Percentiles rank a stretch among this genome's conserved stretches.
Conservation (phyloP, 495 filamentous ascomycete genomes). For the Margaritispora aquatica region DNA sequence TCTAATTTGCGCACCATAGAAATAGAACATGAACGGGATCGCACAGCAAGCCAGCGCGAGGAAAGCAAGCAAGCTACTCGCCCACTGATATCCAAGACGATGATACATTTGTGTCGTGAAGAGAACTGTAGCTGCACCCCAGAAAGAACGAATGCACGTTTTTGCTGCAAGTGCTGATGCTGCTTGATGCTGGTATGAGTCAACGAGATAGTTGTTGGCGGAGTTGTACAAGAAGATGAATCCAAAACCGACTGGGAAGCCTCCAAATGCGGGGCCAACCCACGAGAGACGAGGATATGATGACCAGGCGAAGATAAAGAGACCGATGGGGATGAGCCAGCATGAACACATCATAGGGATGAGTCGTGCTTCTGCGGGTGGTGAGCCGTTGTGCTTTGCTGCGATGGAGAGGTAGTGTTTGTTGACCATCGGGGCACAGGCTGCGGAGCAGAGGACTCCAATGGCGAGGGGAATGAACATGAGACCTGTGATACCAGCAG, state of each 20-base stretch:
- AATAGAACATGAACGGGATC: conserved; percentile 75
- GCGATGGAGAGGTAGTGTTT: conserved; percentile 63
- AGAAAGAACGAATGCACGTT: conserved; percentile 72
- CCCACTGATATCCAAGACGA: conserved; percentile 69
- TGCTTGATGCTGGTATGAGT: conserved; percentile 81
- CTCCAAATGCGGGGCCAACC: conserved; percentile 66
- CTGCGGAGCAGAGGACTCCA: conserved; percentile 58
- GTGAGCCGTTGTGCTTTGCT: conserved; percentile 54
- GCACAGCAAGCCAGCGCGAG: conserved; percentile 65
- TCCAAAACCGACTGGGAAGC: conserved; percentile 74
- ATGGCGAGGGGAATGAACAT: conserved; percentile 76
- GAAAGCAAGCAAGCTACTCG: conserved; percentile 62
- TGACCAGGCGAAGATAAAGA: conserved; percentile 81
- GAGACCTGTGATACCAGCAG: conserved; percentile 63
- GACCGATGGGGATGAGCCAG: conserved; percentile 47
- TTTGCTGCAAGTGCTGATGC: conserved; percentile 81
- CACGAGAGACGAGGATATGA: conserved; percentile 60
- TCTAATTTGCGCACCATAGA: conserved; percentile 63
- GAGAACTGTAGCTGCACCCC: conserved; percentile 67
- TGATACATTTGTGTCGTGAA: conserved; percentile 80
- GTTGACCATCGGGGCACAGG: conserved; percentile 67
- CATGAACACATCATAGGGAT: conserved; percentile 83
- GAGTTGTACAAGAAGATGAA: conserved; percentile 85
- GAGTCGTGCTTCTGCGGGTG: conserved; percentile 68
- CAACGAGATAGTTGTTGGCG: conserved; percentile 77